Base-by-base conservation (phyloP, 192 early-diverging fungal species). In the Coemansia sp. region DNA sequence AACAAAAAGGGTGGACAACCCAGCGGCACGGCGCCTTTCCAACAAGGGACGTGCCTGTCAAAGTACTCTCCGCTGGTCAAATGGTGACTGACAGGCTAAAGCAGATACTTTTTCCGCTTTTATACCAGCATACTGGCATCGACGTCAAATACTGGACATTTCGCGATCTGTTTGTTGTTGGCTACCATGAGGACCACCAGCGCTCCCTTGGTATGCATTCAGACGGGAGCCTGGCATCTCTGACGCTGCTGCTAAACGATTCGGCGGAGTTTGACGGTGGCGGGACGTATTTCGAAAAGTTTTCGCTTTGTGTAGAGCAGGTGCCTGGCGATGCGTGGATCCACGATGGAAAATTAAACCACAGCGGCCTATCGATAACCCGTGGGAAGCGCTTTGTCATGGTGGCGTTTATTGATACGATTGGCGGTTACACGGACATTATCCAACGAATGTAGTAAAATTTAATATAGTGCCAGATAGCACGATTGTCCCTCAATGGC, bases 321-420 rank as follows among this genome's bases (percentile, higher is more conserved):
- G 18, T 42, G 9, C 81, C 74, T 12, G 84, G 84, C 30, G 80
- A 79, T 25, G 69, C 65, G 18, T 71, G 74, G 31, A 58, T 78
- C 8, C 84, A 85, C 51, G 80, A 79, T 33, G 71, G 79, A 40
- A 67, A 64, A 24, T 35, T 83, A 6, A 32, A 54, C 14, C 82
- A 83, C 58, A 53, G 62, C 16, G 82, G 84, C 10, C 44, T 67
- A 5, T 67, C 63, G 24, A 81, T 85, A 9, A 74, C 55, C 14
- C 21, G 31, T 16, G 82, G 84, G 9, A 25, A 56, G 8, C 60
- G 84, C 0, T 35, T 83, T 4, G 63, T 85, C 18, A 31, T 79
- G 54, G 83, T 85, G 8, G 83, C 69, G 3, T 85, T 85, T 62
- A 65, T 85, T 40, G 83, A 85, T 54, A 82, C 81, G n/a, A 51